phyloP scores from a whole-genome alignment of 2,329 filamentous ascomycete genomes.

The Exophiala spinifera region DNA sequence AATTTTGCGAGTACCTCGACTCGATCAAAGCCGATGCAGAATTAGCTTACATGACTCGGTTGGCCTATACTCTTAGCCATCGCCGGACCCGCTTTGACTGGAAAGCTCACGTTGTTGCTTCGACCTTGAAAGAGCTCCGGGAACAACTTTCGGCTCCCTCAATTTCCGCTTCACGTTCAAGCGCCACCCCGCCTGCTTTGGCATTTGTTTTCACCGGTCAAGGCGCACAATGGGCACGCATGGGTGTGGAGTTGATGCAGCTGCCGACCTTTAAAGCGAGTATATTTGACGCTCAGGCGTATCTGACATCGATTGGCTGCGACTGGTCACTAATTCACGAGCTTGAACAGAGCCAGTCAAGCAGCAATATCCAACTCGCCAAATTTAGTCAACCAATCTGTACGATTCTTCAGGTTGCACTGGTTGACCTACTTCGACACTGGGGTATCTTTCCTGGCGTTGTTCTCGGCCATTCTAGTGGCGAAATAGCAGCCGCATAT shows the following conservation, averaged over 20 bases:
- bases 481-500: constrained; percentile 31
- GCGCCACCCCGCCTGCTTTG: too few species aligned
- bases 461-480: constrained; percentile 30
- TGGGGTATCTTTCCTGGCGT: constrained; percentile 18
- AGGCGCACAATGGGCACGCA: constrained; percentile 24
- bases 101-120: not conserved
- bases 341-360: constrained; percentile 2
- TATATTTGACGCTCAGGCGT: constrained; percentile 8
- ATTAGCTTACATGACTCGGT: too few species aligned
- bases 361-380: constrained; percentile 9
- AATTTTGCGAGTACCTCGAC: too few species aligned
- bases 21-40: too few species aligned
- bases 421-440: constrained; percentile 26
- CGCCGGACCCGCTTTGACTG: not conserved
- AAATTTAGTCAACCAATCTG: constrained; percentile 21
- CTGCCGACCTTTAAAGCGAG: constrained; percentile 12
- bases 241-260: constrained; percentile 19
- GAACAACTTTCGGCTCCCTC: constrained; percentile 2
- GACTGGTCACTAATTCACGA: constrained; percentile 23
- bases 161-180: too few species aligned
- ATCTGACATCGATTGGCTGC: constrained; percentile 21
- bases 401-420: constrained; percentile 26
- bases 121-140: not conserved
- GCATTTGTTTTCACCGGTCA: constrained; percentile 28
- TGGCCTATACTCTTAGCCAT: not conserved